Conservation (phyloP, 2,329 filamentous ascomycete species). For the Pyrenochaeta sp. region DNA sequence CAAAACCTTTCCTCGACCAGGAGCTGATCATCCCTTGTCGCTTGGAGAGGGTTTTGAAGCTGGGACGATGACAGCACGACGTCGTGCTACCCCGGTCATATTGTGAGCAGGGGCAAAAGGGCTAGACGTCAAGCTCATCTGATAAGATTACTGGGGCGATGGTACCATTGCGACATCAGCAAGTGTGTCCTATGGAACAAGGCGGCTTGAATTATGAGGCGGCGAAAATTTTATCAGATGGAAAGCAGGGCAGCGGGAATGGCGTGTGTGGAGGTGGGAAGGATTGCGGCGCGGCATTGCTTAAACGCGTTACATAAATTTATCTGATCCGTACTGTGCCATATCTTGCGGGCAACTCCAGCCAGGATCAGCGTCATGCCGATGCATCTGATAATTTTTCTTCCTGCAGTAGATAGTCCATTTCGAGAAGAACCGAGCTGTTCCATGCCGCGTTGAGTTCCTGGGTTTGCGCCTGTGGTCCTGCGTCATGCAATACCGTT, state of each 20-base stretch:
- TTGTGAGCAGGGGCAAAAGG: constrained; percentile 11
- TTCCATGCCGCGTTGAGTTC: neutral
- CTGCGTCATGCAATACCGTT: constrained; percentile 19
- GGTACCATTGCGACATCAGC: constrained; percentile 24
- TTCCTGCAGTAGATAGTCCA: constrained; percentile 3
- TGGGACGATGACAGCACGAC: constrained; percentile 22
- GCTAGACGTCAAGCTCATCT: constrained; percentile 31
- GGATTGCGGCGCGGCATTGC: constrained; percentile 18
- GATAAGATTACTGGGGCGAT: constrained; percentile 32
- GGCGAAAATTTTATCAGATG: constrained; percentile 36
- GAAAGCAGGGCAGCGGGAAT: constrained; percentile 9
- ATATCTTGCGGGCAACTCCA: constrained; percentile 5
- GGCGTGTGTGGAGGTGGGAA: constrained; percentile 16
- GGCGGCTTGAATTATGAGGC: constrained; percentile 1
- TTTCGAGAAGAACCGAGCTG: constrained; percentile 8
- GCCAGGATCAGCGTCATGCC: constrained; percentile 11
- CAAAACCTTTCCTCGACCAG: constrained; percentile 15
- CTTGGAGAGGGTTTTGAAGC: constrained; percentile 1
- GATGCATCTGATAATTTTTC: constrained; percentile 23
- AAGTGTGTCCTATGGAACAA: constrained; percentile 7
- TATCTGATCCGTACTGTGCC: constrained; percentile 21
- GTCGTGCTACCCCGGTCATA: constrained; percentile 11
- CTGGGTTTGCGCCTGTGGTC: neutral
- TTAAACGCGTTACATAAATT: constrained; percentile 11
- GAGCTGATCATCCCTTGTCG: constrained; percentile 24